phyloP scores from a whole-genome alignment of 179 eudicot genomes.

The Silene noctiflora region DNA sequence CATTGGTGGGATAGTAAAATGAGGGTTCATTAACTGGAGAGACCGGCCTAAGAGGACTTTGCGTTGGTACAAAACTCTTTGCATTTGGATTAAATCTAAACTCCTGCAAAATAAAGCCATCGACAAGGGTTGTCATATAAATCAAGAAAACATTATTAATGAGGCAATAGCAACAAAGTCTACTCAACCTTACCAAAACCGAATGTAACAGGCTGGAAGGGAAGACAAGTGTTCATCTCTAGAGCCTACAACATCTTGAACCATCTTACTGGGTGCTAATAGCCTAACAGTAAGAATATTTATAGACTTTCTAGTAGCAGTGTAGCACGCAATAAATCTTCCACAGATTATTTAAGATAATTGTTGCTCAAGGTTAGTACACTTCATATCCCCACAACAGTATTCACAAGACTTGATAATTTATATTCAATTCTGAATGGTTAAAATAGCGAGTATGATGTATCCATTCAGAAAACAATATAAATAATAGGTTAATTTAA shows the following conservation, averaged over 20 bases:
- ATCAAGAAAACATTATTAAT: not conserved
- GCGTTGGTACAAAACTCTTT: conserved; percentile 70
- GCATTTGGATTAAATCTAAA: conserved; percentile 87
- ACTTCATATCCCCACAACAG: not conserved
- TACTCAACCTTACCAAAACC: not conserved
- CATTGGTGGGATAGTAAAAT: conserved; percentile 61
- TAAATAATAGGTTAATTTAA: not conserved
- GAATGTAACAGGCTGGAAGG: not conserved
- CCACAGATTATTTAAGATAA: not conserved
- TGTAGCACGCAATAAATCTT: not conserved
- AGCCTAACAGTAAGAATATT: not conserved
- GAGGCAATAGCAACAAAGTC: conserved; percentile 1
- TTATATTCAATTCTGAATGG: not conserved
- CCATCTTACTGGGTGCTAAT: too few species aligned
- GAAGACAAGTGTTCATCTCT: not conserved
- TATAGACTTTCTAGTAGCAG: not conserved
- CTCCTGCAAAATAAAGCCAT: conserved; percentile 52
- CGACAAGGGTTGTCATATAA: not conserved
- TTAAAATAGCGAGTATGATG: not conserved
- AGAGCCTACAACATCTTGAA: too few species aligned
- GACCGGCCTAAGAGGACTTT: conserved; percentile 62
- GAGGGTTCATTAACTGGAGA: conserved; percentile 82
- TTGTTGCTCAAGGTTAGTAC: not conserved
- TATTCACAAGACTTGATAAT: not conserved
- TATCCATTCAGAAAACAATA: not conserved